Evolutionary conservation across 176 grass and related monocot species (phyloP), one percentile per base, ranked within the genome.

Genomic region (Phyllostachys edulis): DNA sequence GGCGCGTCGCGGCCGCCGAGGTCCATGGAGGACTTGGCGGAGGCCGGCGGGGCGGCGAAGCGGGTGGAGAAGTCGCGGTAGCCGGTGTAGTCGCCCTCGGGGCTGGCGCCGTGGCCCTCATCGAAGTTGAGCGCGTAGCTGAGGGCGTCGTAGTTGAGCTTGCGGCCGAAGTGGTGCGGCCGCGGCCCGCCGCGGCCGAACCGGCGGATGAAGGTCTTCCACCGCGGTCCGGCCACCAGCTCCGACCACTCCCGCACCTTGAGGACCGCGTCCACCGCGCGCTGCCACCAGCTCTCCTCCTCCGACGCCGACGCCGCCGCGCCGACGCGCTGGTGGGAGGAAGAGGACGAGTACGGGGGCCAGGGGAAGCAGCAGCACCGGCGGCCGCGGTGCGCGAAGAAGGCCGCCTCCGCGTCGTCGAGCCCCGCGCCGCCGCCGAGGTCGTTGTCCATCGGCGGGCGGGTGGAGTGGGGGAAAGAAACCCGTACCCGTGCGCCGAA

Each of bases 161-260:
- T 90, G 68, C 89, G 80, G n/a, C 71, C 85, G 56, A 56, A 56
- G 75, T 69, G 49, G 69, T 84, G 63, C 57, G 69, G 61, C 21
- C 84, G 38, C 69, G 70, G 81, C 3, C 85, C 73, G 81, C 55
- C 89, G 74, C 91, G 91, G 11, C 90, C 87, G 91, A 99, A 94
- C 32, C 90, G 93, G 18, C 96, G 93, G 84, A 99, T 90, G 80
- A 99, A 96, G 70, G 93, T 99, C 93, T 99, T 99, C 96, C 96
- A 99, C n/a, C 84, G 77, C 23, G 96, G 96, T 0, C 96, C 96
- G 0, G 91, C 96, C 20, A 89, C 91, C 41, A 99, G 81, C 89
- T 99, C 96, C 46, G 96, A 99, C 96, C 96, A 99, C 91, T 99
- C 93, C 45, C 93, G 87, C 52, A 90, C 84, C 90, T 94, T 99